Percentiles rank a stretch among this genome's conserved stretches.
These are phyloP conservation scores for Tetracentron sinense DNA, from an alignment of 164 flowering plant genomes.

Conservation along the genomic window DNA sequence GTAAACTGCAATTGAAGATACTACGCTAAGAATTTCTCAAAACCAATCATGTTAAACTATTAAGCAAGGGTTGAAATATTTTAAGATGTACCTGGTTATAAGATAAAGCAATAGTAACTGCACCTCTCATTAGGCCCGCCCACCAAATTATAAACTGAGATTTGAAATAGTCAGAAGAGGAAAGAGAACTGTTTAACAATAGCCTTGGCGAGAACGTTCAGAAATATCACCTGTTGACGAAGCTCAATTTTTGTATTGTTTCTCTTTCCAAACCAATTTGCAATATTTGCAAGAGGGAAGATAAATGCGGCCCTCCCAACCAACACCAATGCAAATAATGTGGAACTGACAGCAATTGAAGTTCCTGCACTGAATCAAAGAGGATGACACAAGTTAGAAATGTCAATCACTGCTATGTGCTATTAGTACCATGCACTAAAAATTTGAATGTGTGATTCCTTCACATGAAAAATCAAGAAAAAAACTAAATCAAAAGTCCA, in stretches of 20 bases:
- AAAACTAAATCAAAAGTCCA: not conserved
- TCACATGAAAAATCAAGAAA: not conserved
- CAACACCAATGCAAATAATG: constrained; percentile 45
- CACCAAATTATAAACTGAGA: constrained; percentile 72
- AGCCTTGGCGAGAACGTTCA: not conserved
- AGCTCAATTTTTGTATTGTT: constrained; percentile 28
- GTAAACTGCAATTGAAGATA: constrained; percentile 42
- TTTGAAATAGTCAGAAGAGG: constrained; percentile 6
- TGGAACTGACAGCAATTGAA: constrained; percentile 53
- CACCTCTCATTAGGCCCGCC: constrained; percentile 89
- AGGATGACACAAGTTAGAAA: constrained; percentile 10
- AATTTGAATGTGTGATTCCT: not conserved
- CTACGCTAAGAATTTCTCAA: not conserved
- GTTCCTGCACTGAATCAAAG: constrained; percentile 48
- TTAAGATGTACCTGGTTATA: constrained; percentile 44
- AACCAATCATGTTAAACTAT: not conserved
- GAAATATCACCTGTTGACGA: constrained; percentile 40
- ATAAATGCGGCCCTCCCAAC: constrained; percentile 76
- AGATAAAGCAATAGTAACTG: constrained; percentile 70
- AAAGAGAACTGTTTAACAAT: not conserved
- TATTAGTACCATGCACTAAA: not conserved
- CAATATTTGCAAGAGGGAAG: constrained; percentile 47
- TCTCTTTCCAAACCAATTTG: constrained; percentile 33
- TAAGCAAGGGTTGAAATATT: not conserved
- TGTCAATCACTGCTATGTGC: not conserved